phyloP scores from a whole-genome alignment of 169 alveolate genomes.

The Amoebophrya sp. region DNA sequence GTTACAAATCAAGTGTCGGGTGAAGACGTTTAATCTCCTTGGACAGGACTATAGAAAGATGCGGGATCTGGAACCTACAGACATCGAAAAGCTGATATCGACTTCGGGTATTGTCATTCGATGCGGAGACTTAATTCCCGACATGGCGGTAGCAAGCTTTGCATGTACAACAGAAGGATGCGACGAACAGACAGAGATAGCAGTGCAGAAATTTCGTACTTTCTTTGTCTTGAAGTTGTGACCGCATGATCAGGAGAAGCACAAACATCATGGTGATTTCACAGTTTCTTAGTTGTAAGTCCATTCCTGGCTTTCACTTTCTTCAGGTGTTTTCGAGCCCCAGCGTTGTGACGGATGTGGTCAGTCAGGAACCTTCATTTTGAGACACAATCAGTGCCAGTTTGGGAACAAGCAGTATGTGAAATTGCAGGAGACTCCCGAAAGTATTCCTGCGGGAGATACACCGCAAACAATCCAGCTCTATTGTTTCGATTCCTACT shows the following conservation, averaged over 20 bases:
- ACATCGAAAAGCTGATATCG: slow-evolving; percentile 60
- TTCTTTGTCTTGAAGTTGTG: not conserved
- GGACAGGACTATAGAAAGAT: slow-evolving; percentile 54
- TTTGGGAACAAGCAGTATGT: slow-evolving; percentile 87
- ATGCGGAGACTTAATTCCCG: slow-evolving; percentile 90
- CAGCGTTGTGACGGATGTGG: not conserved
- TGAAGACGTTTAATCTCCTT: slow-evolving; percentile 57
- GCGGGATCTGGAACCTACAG: slow-evolving; percentile 73
- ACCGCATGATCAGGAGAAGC: no score
- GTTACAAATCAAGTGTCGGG: not conserved
- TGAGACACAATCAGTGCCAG: slow-evolving; percentile 82
- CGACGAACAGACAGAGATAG: not conserved
- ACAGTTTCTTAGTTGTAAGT: slow-evolving; percentile 60
- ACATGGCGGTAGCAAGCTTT: slow-evolving; percentile 91
- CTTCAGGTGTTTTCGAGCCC: not conserved
- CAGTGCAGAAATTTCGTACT: not conserved
- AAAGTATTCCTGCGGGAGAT: slow-evolving; percentile 84
- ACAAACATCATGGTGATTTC: not conserved
- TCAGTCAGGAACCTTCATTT: slow-evolving; percentile 57
- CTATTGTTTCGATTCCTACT: slow-evolving; percentile 80
- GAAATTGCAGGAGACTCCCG: slow-evolving; percentile 88
- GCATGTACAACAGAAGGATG: slow-evolving; percentile 64
- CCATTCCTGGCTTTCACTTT: slow-evolving; percentile 53
- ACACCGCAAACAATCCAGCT: slow-evolving; percentile 68
- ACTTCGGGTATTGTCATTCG: slow-evolving; percentile 87